Evolutionary conservation across 2,329 filamentous ascomycete species (phyloP), one percentile per base, ranked within the genome.

Genomic region (Paraphaeosphaeria sporulosa): DNA sequence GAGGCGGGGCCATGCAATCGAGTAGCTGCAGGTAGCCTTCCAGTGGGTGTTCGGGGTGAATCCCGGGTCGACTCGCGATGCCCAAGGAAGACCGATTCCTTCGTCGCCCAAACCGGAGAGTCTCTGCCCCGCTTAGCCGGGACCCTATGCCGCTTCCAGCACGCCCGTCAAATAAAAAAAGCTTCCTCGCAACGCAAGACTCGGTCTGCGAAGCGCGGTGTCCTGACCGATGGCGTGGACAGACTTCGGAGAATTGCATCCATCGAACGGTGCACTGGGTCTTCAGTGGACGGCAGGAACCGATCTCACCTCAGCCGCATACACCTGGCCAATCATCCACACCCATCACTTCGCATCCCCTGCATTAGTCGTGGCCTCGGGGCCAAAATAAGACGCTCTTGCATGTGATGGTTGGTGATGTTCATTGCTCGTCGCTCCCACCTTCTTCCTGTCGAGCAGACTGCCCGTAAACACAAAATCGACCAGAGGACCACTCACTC

Each of bases 231-330:
- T 23, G 7, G 42, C 19, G 12, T 50, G 3, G 30, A 1, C 2
- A n/a, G n/a, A 38, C 12, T 1, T 46, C 52, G 42, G 30, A 38
- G 42, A 46, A 46, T 55, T 46, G 21, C 30, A 32, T 55, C 42
- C 52, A 47, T 19, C 23, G 30, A 44, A 44, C 42, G 10, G 40
- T 36, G 52, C 30, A 30, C 42, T n/a, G 42, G 38, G 30, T 36
- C 42, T 13, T 12, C n/a, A 12, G n/a, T 34, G 23, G 25, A 25
- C 52, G 42, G 40, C 42, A 46, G 52, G 40, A 32, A 32, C 30
- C 30, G 30, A 15, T 55, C 52, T 55, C 42, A 55, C 52, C 40
- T 55, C 8, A 55, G 52, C 52, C 19, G 27, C n/a, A 21, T 21
- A 3, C 7, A 36, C 27, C 47, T 30, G 6, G 10, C 47, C 27